phyloP scores from a whole-genome alignment of 495 filamentous ascomycete genomes.

The Daldinia vernicosa region DNA sequence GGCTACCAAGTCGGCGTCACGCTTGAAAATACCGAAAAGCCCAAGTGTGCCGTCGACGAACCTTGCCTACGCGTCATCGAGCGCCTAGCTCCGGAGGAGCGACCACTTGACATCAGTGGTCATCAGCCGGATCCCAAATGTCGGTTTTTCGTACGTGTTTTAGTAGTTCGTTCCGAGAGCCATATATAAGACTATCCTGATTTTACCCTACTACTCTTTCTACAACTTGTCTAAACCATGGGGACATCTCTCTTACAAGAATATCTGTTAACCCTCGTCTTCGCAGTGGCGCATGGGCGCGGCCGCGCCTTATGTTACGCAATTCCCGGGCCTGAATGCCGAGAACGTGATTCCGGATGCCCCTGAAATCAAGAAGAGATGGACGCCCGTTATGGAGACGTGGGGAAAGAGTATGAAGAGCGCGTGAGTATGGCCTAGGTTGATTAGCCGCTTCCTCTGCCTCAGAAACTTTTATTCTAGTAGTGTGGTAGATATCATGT shows the following conservation, averaged over 20 bases:
- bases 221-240: too few relatives aligned
- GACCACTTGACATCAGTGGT: constrained; percentile 57
- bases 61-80: constrained; percentile 59
- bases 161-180: neutral
- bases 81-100: constrained; percentile 55
- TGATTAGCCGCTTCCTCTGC: too few relatives aligned
- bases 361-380: constrained; percentile 53
- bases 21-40: constrained; percentile 64
- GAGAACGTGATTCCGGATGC: constrained; percentile 55
- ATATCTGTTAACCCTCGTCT: neutral
- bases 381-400: constrained; percentile 56
- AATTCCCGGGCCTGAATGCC: constrained; percentile 57
- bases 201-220: neutral
- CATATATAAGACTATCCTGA: neutral
- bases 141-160: constrained; percentile 52
- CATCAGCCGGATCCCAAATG: constrained; percentile 61
- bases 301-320: constrained; percentile 54
- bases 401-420: constrained; percentile 62
- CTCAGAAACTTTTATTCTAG: neutral
- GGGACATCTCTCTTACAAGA: neutral
- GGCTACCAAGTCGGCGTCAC: constrained; percentile 63
- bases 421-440: constrained; percentile 50
- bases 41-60: constrained; percentile 63
- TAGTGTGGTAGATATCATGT: neutral
- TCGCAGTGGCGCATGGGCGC: constrained; percentile 56